Percentiles rank a stretch among this genome's conserved stretches.
Evolutionary conservation across 2,329 filamentous ascomycete genomes (phyloP).

Genomic region (Paraphoma sp.): DNA sequence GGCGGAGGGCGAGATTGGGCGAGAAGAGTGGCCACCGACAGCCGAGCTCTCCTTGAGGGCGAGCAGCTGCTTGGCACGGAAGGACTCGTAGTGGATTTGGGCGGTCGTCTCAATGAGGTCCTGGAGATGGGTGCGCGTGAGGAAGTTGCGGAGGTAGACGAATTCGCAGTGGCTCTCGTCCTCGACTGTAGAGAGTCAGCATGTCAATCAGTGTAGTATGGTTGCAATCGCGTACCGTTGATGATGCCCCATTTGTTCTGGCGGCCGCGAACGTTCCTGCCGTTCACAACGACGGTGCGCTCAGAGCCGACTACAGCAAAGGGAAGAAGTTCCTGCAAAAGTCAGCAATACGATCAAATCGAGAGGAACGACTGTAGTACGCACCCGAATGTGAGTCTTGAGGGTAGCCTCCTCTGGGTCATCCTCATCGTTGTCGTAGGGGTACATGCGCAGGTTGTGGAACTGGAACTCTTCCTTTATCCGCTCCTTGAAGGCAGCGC

Average conservation of each 20-base stretch:
- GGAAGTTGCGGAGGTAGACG: constrained; percentile 96
- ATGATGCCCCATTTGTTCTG: constrained; percentile 99
- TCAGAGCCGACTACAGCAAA: constrained; percentile 98
- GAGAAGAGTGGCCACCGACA: constrained; percentile 76
- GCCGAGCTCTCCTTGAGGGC: constrained; percentile 98
- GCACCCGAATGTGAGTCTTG: constrained; percentile 96
- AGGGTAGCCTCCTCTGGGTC: constrained; percentile 94
- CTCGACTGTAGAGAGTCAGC: constrained; percentile 67
- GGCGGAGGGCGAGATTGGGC: constrained; percentile 93
- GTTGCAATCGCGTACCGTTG: constrained; percentile 60
- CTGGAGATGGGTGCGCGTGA: constrained; percentile 96
- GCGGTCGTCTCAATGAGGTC: constrained; percentile 99
- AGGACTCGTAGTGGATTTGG: constrained; percentile 99
- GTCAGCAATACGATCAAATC: constrained; percentile 41
- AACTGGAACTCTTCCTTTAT: constrained; percentile 99
- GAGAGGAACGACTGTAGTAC: constrained; percentile 13
- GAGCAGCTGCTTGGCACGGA: constrained; percentile 98
- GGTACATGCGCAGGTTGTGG: constrained; percentile 99
- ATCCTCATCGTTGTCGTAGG: constrained; percentile 98
- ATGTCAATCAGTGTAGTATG: neutral
- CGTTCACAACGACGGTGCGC: constrained; percentile 96
- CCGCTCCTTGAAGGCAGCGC: constrained; percentile 91
- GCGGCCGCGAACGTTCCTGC: constrained; percentile 95
- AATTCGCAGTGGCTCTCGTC: constrained; percentile 99
- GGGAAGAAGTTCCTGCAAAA: constrained; percentile 80